A percentile compares a stretch with the other conserved stretches of the same genome.
Evolutionary conservation across 306 rosid species (phyloP).

Genomic region (Acacia confusa): DNA sequence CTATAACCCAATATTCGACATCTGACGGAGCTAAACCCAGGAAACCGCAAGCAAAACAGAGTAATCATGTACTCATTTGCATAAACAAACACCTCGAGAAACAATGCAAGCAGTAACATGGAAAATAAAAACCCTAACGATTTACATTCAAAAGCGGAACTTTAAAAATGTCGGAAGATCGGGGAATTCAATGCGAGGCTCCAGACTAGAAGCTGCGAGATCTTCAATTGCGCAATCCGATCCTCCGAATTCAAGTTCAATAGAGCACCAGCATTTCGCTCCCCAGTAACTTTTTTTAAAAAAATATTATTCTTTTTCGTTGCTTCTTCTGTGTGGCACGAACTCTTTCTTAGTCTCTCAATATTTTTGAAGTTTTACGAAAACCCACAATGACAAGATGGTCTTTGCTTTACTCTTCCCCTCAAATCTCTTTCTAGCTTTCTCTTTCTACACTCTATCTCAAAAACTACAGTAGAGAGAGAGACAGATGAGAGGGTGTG

Average conservation of each 20-base stretch:
- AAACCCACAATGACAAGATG: conserved; percentile 73
- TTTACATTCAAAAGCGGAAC: conserved; percentile 17
- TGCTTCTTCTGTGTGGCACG: conserved; percentile 34
- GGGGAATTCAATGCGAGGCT: conserved; percentile 38
- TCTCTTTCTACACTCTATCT: conserved; percentile 68
- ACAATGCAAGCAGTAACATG: conserved; percentile 38
- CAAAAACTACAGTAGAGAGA: conserved; percentile 44
- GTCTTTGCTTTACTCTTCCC: conserved; percentile 75
- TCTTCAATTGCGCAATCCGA: conserved; percentile 64
- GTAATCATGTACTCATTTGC: conserved; percentile 28
- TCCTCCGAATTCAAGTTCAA: conserved; percentile 55
- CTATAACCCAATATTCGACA: conserved; percentile 50
- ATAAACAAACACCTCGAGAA: conserved; percentile 15
- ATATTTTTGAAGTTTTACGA: conserved; percentile 41
- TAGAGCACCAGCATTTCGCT: conserved; percentile 61
- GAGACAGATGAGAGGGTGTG: background rate
- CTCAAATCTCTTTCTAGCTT: conserved; percentile 39
- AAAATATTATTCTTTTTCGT: conserved; percentile 21
- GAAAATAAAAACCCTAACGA: conserved; percentile 32
- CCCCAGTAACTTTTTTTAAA: background rate
- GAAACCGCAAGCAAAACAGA: conserved; percentile 23
- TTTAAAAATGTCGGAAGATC: conserved; percentile 63
- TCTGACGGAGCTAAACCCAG: conserved; percentile 39
- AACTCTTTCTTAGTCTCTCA: conserved; percentile 28
- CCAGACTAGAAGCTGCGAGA: conserved; percentile 48